phyloP scores from a whole-genome alignment of 2,329 filamentous ascomycete genomes.

The Monosporascus sp. region DNA sequence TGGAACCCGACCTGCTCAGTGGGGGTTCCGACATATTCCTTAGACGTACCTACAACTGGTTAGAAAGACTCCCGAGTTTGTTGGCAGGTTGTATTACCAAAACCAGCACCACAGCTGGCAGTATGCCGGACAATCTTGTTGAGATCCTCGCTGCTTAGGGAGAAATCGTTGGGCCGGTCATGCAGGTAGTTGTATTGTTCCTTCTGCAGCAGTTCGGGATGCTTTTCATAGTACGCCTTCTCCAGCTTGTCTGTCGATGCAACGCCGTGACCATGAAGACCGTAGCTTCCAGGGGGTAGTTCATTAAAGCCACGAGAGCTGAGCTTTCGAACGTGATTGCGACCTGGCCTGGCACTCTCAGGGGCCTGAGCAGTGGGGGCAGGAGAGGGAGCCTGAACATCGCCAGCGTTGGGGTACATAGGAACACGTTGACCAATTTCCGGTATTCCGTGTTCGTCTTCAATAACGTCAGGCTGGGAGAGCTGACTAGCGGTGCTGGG shows the following conservation, averaged over 20 bases:
- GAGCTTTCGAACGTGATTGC: constrained; percentile 62
- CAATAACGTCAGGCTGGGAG: constrained; percentile 45
- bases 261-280: constrained; percentile 81
- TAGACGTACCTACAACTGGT: constrained; percentile 52
- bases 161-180: constrained; percentile 63
- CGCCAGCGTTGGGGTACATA: constrained; percentile 87
- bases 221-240: constrained; percentile 87
- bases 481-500: constrained; percentile 49
- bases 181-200: constrained; percentile 56
- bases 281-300: constrained; percentile 82
- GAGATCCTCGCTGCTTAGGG: constrained; percentile 82
- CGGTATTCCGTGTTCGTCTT: constrained; percentile 82
- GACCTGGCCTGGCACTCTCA: constrained; percentile 29
- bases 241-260: constrained; percentile 75
- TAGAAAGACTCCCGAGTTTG: constrained; percentile 26
- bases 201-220: constrained; percentile 75
- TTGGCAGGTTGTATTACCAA: constrained; percentile 37
- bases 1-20: constrained; percentile 88
- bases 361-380: constrained; percentile 43
- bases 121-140: constrained; percentile 83
- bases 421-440: constrained; percentile 90
- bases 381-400: constrained; percentile 92
- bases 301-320: constrained; percentile 66
- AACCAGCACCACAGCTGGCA: constrained; percentile 45
- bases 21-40: constrained; percentile 65